Base-by-base conservation (phyloP, 2,329 filamentous ascomycete species). In the Colletotrichum eleusines region DNA sequence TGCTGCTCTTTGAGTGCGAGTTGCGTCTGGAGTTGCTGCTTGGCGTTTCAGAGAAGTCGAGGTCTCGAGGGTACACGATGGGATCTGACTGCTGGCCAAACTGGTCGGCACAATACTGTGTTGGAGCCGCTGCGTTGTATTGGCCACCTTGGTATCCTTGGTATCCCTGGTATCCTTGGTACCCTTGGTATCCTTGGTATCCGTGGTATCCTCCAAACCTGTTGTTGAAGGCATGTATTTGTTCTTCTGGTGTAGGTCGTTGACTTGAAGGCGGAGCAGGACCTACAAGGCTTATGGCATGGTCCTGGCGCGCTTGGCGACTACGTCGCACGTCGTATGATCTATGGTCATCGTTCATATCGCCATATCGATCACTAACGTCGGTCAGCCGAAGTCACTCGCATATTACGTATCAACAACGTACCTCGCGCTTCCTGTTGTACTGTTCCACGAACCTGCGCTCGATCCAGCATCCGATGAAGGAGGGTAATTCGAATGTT, bases 321-420 rank as follows among this genome's bases (percentile, higher is more conserved):
- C 2, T 5, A 20, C 2, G 2, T 5, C 0, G 4, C 31, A 38
- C 31, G 7, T 38, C 51, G 11, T 8, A 2, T 0, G 2, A 23
- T 26, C 51, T 54, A 5, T 12, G 0, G 1, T 16, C 8, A 46
- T 60, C 42, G 1, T 6, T n/a, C 3, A 1, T 2, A 23, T 3
- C 16, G 7, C 2, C 3, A 1, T 60, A 12, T 23, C 40, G n/a
- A 5, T 46, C 42, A n/a, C 26, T 46, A 2, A 55, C 11, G 8
- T 23, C 11, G 4, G 26, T 60, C 6, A 60, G 57, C 5, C 28
- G 6, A 28, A 60, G 3, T 1, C 26, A 46, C 4, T 2, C 1
- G 8, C 9, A 23, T 14, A 0, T 42, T 46, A 6, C 1, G 8
- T 3, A 20, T 23, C 12, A 11, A 3, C 1, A 23, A 60, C 20